Percentiles rank a stretch among this genome's conserved stretches.
phyloP scores from a whole-genome alignment of 441 rosid species.

The Mallotus repandus region DNA sequence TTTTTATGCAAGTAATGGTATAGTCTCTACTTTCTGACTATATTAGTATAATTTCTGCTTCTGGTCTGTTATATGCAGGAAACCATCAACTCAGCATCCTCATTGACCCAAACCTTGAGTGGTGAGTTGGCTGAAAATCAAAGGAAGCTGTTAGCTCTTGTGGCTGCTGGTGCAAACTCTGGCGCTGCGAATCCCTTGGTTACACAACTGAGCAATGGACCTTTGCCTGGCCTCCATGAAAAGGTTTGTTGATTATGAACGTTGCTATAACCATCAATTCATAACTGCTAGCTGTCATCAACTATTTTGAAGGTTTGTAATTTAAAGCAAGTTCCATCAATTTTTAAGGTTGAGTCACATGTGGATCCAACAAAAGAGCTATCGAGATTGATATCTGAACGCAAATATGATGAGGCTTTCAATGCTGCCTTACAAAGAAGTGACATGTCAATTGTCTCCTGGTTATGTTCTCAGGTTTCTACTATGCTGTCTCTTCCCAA shows the following conservation, averaged over 20 bases:
- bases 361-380: conserved; percentile 69
- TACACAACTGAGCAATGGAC: conserved; percentile 56
- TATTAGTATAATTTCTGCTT: not conserved
- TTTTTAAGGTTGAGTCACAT: conserved; percentile 45
- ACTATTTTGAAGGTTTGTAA: not conserved
- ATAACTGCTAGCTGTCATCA: not conserved
- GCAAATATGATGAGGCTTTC: conserved; percentile 68
- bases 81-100: conserved; percentile 58
- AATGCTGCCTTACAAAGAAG: conserved; percentile 64
- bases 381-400: conserved; percentile 53
- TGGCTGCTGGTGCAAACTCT: conserved; percentile 55
- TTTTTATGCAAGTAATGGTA: not conserved
- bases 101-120: conserved; percentile 54
- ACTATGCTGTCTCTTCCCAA: not conserved
- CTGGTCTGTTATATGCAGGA: conserved; percentile 44
- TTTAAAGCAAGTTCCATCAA: not conserved
- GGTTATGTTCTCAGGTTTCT: conserved; percentile 72
- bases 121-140: conserved; percentile 72
- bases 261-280: not conserved
- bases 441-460: conserved; percentile 68
- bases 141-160: conserved; percentile 59
- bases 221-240: conserved; percentile 52
- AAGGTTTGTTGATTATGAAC: conserved; percentile 34
- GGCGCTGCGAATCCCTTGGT: conserved; percentile 42
- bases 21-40: not conserved